A percentile compares a stretch with the other conserved stretches of the same genome.
phyloP scores from a whole-genome alignment of 305 asterid species.

The Fraxinus sp. region DNA sequence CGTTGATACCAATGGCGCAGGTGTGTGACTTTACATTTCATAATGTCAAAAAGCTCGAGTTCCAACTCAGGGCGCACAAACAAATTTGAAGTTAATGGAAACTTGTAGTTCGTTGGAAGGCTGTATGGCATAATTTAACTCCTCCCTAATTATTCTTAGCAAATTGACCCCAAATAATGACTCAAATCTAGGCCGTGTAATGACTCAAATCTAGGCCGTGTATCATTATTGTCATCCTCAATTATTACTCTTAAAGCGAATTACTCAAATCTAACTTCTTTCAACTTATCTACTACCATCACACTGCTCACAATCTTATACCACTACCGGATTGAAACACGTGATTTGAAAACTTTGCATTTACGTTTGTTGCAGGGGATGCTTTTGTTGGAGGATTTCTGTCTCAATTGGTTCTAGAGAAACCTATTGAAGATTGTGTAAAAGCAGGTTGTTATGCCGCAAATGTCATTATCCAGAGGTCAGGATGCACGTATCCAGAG shows the following conservation, averaged over 20 bases:
- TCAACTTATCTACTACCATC: not conserved
- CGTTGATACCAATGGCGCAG: slow-evolving; percentile 98
- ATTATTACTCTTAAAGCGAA: not conserved
- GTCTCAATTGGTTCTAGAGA: slow-evolving; percentile 68
- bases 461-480: slow-evolving; percentile 82
- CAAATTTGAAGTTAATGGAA: not conserved
- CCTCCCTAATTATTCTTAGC: not conserved
- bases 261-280: not conserved
- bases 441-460: slow-evolving; percentile 82
- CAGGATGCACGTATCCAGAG: slow-evolving; percentile 91
- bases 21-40: slow-evolving; percentile 29
- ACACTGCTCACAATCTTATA: not conserved
- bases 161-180: not conserved
- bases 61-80: not conserved
- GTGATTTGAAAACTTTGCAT: not conserved
- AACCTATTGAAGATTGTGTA: slow-evolving; percentile 67
- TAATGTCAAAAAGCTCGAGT: not conserved
- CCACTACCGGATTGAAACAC: not conserved
- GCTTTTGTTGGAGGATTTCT: slow-evolving; percentile 92
- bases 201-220: not conserved
- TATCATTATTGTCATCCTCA: not conserved
- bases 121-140: not conserved
- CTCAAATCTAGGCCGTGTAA: not conserved
- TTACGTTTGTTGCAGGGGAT: slow-evolving; percentile 52
- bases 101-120: not conserved